phyloP scores from a whole-genome alignment of 23 red algal genomes.

The Gracilaria caudata region DNA sequence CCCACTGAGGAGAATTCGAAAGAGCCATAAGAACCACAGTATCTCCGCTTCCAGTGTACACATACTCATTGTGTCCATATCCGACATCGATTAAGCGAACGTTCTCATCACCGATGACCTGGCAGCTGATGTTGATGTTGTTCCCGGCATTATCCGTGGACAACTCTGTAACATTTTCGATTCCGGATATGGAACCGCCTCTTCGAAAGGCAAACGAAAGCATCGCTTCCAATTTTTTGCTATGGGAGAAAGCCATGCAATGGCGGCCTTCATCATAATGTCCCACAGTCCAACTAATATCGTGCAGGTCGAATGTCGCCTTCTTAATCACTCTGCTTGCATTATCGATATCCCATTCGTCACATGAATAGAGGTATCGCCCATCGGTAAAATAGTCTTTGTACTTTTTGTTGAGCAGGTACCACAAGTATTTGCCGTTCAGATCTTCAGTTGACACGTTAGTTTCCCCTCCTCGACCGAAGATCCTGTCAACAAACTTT shows the following conservation, averaged over 20 bases:
- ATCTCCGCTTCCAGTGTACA: slow-evolving; percentile 2
- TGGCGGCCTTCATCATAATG: background rate
- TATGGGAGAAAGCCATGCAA: too few relatives aligned
- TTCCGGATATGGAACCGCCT: background rate
- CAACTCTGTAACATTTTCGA: background rate
- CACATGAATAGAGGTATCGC: background rate
- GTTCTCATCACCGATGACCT: slow-evolving; percentile 1
- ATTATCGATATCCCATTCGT: background rate
- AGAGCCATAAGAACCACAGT: background rate
- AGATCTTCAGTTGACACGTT: background rate
- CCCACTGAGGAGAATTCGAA: slow-evolving; percentile 1
- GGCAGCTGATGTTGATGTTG: background rate
- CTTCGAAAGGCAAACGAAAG: background rate
- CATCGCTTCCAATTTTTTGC: background rate
- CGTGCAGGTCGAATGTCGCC: background rate
- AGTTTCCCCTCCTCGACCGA: background rate
- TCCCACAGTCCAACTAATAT: background rate
- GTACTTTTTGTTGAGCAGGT: background rate
- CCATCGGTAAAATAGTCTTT: slow-evolving; percentile 18
- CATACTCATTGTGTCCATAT: slow-evolving; percentile 14
- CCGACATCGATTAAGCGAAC: slow-evolving; percentile 6
- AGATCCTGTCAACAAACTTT: background rate
- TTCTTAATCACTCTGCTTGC: background rate
- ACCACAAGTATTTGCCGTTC: slow-evolving; percentile 6
- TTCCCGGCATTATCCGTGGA: background rate